Percentiles rank a stretch among this genome's conserved stretches.
Evolutionary conservation across 116 monocot species (phyloP).

Genomic region (Zostera marina): DNA sequence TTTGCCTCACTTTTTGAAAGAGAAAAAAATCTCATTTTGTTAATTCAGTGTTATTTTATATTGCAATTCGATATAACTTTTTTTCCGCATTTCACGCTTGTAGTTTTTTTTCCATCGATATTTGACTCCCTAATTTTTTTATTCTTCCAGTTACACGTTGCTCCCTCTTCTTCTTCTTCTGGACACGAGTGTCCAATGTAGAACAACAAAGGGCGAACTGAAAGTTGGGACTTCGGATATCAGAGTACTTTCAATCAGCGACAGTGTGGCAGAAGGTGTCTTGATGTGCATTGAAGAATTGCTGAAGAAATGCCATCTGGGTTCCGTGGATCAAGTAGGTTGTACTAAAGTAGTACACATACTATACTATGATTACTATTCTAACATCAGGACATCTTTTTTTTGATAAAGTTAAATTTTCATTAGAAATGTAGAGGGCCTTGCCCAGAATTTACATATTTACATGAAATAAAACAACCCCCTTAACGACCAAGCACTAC

Average conservation of each 20-base stretch:
- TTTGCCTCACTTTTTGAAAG: background rate
- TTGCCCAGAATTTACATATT: too few relatives aligned
- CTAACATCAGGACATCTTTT: too few relatives aligned
- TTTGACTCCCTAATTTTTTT: background rate
- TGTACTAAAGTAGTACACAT: background rate
- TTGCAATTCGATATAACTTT: too few relatives aligned
- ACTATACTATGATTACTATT: background rate
- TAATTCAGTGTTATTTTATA: background rate
- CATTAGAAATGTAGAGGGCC: too few relatives aligned
- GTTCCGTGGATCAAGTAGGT: conserved; percentile 62
- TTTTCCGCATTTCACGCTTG: too few relatives aligned
- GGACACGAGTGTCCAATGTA: conserved; percentile 49
- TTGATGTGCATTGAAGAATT: conserved; percentile 59
- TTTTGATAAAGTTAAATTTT: too few relatives aligned
- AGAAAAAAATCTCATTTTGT: background rate
- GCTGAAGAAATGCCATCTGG: conserved; percentile 63
- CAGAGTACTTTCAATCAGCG: conserved; percentile 24
- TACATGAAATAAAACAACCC: too few relatives aligned
- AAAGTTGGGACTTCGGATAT: background rate
- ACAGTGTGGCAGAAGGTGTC: conserved; percentile 48
- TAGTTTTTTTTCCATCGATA: too few relatives aligned
- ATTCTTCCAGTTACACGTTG: conserved; percentile 41
- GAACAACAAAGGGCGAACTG: conserved; percentile 19
- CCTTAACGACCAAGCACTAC: too few relatives aligned
- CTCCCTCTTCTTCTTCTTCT: conserved; percentile 67